A percentile compares a stretch with the other conserved stretches of the same genome.
phyloP scores from a whole-genome alignment of 495 filamentous ascomycete species.

The Amniculicola lignicola region DNA sequence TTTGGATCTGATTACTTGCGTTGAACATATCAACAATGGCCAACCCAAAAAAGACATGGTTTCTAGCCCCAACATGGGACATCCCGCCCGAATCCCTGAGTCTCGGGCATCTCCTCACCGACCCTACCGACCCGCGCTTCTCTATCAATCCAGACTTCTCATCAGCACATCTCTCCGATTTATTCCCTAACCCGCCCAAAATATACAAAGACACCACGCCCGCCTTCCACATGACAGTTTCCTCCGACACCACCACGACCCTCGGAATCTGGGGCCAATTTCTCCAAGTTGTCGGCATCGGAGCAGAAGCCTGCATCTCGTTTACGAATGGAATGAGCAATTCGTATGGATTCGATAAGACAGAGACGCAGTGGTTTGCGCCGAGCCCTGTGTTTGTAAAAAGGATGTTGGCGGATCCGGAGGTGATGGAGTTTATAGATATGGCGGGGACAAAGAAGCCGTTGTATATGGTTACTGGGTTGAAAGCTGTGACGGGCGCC shows the following conservation, averaged over 20 bases:
- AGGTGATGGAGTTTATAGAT: not conserved
- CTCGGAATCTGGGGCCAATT: slow-evolving; percentile 1
- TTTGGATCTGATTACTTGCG: too few species aligned
- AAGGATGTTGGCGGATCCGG: not conserved
- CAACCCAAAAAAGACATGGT: slow-evolving; percentile 1
- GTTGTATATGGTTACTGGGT: not conserved
- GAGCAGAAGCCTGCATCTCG: not conserved
- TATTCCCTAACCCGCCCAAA: not conserved
- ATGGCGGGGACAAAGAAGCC: not conserved
- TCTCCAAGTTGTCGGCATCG: not conserved
- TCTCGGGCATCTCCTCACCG: not conserved
- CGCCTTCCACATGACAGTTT: not conserved
- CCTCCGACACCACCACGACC: not conserved
- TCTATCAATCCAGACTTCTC: not conserved
- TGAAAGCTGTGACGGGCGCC: not conserved
- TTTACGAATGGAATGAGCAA: not conserved
- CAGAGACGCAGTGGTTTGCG: not conserved
- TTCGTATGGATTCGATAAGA: not conserved
- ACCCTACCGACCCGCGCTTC: not conserved
- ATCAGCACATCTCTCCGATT: not conserved
- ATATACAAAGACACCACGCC: not conserved
- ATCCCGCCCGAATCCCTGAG: not conserved
- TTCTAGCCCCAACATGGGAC: not conserved
- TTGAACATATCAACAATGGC: not conserved
- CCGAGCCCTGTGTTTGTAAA: not conserved